Conservation (phyloP, 805 yeast genomes). For the Lipomyces yamadae region DNA sequence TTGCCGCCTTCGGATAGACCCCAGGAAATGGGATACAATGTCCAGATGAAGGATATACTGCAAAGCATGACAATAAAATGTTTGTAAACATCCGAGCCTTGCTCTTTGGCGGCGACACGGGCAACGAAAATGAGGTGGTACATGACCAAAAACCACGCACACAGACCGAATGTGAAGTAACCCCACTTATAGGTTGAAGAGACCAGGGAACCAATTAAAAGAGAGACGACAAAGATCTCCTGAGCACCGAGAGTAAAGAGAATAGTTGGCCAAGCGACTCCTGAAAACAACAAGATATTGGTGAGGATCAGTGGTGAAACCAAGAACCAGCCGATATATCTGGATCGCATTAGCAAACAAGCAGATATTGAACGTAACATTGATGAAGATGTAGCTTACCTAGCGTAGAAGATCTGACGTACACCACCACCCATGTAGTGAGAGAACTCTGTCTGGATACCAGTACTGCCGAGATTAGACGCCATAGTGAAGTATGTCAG, state of each 20-base stretch:
- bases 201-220: constrained; percentile 62
- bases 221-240: constrained; percentile 57
- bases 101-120: constrained; percentile 40
- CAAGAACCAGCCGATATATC: constrained; percentile 61
- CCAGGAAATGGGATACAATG: constrained; percentile 58
- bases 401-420: constrained; percentile 62
- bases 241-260: constrained; percentile 47
- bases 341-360: not conserved
- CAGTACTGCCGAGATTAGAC: constrained; percentile 62
- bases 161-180: constrained; percentile 60
- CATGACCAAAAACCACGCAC: constrained; percentile 55
- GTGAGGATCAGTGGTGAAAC: constrained; percentile 55
- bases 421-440: constrained; percentile 51
- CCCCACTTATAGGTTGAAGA: constrained; percentile 69
- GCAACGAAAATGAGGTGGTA: constrained; percentile 39
- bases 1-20: constrained; percentile 69
- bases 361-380: not conserved
- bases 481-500: constrained; percentile 61
- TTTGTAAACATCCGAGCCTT: constrained; percentile 36
- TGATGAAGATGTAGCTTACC: constrained; percentile 46
- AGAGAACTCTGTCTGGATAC: constrained; percentile 53
- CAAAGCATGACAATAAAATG: constrained; percentile 31
- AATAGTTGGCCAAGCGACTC: constrained; percentile 47
- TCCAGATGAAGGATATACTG: constrained; percentile 50
- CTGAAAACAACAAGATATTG: constrained; percentile 44